Evolutionary conservation across 2,329 filamentous ascomycete species (phyloP).

Genomic region (Orbilia blumenaviensis): DNA sequence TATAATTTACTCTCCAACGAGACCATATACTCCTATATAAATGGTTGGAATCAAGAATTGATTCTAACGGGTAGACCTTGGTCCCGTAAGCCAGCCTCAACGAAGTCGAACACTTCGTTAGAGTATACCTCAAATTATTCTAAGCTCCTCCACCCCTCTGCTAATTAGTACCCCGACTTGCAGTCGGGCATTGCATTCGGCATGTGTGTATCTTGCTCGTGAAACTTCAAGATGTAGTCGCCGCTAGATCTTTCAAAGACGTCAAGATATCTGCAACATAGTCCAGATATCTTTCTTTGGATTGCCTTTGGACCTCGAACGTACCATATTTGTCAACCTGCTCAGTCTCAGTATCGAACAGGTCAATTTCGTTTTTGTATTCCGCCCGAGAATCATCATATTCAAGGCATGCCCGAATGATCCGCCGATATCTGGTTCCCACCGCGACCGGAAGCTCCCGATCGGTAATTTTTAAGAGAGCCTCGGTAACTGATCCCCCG

Average conservation of each 20-base stretch:
- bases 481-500: neutral
- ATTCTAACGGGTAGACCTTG: no score
- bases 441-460: neutral
- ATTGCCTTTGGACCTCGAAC: neutral
- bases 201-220: neutral
- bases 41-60: no score
- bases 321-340: neutral
- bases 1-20: no score
- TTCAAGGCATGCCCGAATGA: neutral
- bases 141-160: no score
- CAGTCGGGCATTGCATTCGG: neutral
- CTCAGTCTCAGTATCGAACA: neutral
- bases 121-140: no score
- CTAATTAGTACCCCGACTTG: neutral
- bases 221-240: neutral
- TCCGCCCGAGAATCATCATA: neutral
- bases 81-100: no score
- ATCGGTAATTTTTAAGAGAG: neutral
- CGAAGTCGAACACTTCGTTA: no score
- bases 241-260: neutral
- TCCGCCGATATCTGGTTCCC: neutral
- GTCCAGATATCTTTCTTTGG: neutral
- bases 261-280: slow-evolving; percentile 1
- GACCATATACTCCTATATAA: no score
- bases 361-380: neutral